Evolutionary conservation across 2,329 filamentous ascomycete species (phyloP), one percentile per base, ranked within the genome.

Genomic region (Didymellaceae sp.): DNA sequence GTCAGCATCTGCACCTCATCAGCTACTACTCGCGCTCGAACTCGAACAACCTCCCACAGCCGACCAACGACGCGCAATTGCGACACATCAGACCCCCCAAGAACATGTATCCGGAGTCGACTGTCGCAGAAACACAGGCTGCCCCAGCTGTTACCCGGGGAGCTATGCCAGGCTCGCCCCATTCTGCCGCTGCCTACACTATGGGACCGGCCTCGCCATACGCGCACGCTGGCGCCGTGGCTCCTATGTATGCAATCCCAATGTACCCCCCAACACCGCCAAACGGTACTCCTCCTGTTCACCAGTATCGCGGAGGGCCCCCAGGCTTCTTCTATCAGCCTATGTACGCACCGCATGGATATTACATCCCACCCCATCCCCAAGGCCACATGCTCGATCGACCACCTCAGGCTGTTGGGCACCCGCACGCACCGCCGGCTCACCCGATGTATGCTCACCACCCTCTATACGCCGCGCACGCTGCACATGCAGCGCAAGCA

Each of bases 21-120:
- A 97, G 93, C 65, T 99, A 99, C 77, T 97, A 92, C 75, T 89
- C 91, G 3, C 84, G 92, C 47, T 89, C 90, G 21, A 86, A 90
- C 51, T 85, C 89, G 21, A 82, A 86, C 51, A 88, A 88, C 41
- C 81, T 97, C 22, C 84, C 86, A 58, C 89, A 94, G 66, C 94
- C 94, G 0, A 89, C 89, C 37, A 87, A 83, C 24, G 94, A 99
- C 68, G 86, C 90, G 5, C 77, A 82, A 17, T 80, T 99, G 43
- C 86, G 91, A 62, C 84, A 89, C 67, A 94, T 99, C 56, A 80
- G 90, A 2, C 93, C 93, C 0, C 83, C 87, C 35, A 97, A 96
- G 80, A 93, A 92, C 69, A 91, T 97, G 85, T 99, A 99, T 72
- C 94, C 94, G 0, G 94, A 99, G 74, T 96, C 93, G 1, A 96